Percentiles rank a stretch among this genome's conserved stretches.
These are phyloP conservation scores for Crithidia sp. DNA, from an alignment of 208 protist genomes.

Conservation along the genomic window DNA sequence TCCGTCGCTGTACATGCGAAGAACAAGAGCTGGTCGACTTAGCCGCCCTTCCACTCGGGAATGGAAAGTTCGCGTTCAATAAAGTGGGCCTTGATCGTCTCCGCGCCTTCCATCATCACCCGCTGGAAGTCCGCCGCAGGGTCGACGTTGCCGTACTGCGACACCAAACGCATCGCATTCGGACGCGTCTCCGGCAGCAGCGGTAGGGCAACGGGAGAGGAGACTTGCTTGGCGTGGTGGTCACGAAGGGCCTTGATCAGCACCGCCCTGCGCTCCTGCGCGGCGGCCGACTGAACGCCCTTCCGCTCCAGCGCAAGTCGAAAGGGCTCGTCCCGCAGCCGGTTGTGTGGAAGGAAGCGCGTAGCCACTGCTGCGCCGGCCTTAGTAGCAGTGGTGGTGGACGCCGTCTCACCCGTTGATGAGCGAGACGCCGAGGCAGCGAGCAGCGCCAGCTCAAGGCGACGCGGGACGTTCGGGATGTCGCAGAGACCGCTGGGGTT, in stretches of 20 bases:
- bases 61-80: conserved; percentile 31
- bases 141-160: conserved; percentile 32
- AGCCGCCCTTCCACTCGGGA: conserved; percentile 21
- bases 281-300: conserved; percentile 9
- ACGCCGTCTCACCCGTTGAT: neutral
- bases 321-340: conserved; percentile 32
- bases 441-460: conserved; percentile 26
- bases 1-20: no score
- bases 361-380: neutral
- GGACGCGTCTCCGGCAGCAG: conserved; percentile 28
- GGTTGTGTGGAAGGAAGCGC: conserved; percentile 27
- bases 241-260: conserved; percentile 16
- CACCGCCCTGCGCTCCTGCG: conserved; percentile 14
- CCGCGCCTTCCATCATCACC: conserved; percentile 26
- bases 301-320: conserved; percentile 26
- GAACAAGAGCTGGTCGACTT: neutral
- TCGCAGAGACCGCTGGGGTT: conserved; percentile 16
- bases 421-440: neutral
- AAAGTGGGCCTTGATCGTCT: conserved; percentile 33
- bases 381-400: neutral
- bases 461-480: conserved; percentile 31
- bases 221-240: conserved; percentile 12
- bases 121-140: conserved; percentile 12
- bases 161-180: conserved; percentile 32
- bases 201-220: conserved; percentile 15